These are phyloP conservation scores for Xeromyces bisporus DNA, from an alignment of 495 filamentous ascomycete species.

Conservation along the genomic window DNA sequence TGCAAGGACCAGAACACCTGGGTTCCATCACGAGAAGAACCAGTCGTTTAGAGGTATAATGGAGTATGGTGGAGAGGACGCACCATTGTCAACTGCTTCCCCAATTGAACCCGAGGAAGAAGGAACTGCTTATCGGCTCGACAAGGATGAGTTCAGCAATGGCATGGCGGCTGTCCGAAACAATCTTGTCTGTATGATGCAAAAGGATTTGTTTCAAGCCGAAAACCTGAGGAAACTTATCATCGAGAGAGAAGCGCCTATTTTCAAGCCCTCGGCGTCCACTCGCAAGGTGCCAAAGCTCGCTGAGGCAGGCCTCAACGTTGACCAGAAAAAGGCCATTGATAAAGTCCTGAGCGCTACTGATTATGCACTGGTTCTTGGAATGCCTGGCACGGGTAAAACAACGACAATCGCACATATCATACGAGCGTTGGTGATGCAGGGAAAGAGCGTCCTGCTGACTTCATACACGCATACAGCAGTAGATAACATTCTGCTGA, in stretches of 20 bases:
- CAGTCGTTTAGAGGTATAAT: conserved; percentile 85
- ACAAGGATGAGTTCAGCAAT: conserved; percentile 97
- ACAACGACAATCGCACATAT: conserved; percentile 97
- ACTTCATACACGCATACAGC: conserved; percentile 95
- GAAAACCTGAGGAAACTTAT: conserved; percentile 59
- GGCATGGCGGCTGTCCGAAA: conserved; percentile 91
- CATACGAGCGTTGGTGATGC: conserved; percentile 73
- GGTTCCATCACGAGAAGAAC: conserved; percentile 58
- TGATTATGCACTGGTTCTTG: conserved; percentile 87
- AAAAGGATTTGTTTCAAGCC: conserved; percentile 56
- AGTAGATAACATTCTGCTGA: conserved; percentile 92
- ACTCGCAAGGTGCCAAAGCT: conserved; percentile 36
- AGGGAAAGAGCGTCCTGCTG: conserved; percentile 81
- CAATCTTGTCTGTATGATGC: conserved; percentile 84
- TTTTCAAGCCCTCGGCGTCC: conserved; percentile 49
- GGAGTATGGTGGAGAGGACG: conserved; percentile 49
- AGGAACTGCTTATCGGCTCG: conserved; percentile 60
- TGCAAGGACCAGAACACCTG: conserved; percentile 51
- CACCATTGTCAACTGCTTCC: conserved; percentile 8
- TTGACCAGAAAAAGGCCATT: conserved; percentile 72
- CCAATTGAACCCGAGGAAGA: conserved; percentile 36
- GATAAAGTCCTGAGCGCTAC: conserved; percentile 87
- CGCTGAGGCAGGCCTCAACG: conserved; percentile 47
- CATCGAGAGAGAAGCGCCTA: conserved; percentile 51
- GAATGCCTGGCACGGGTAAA: conserved; percentile 96